These are phyloP conservation scores for Xylaria acuta DNA, from an alignment of 495 filamentous ascomycete species.

Conservation along the genomic window DNA sequence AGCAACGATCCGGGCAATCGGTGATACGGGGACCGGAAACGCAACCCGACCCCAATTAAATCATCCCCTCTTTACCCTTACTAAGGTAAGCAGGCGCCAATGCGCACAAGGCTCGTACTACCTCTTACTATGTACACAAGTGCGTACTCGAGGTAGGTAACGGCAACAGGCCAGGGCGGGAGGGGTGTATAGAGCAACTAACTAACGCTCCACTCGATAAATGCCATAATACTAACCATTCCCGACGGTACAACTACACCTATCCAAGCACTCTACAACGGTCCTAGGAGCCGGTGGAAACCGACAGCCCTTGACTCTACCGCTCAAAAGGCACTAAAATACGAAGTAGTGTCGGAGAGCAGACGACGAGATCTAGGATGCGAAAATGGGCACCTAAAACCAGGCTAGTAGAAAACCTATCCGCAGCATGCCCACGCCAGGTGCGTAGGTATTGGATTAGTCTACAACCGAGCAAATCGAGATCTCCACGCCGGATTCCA, in stretches of 20 bases:
- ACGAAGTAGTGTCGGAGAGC: not conserved
- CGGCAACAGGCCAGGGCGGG: too few relatives aligned
- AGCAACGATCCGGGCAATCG: not conserved
- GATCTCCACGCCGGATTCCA: not conserved
- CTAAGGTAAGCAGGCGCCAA: not conserved
- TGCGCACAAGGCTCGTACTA: not conserved
- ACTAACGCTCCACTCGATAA: too few relatives aligned
- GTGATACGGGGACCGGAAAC: not conserved
- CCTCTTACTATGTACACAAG: not conserved
- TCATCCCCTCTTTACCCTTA: not conserved
- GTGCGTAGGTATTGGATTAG: not conserved
- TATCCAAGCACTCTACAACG: too few relatives aligned
- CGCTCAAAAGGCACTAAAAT: not conserved
- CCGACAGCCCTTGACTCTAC: too few relatives aligned
- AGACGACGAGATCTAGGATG: not conserved
- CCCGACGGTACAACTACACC: too few relatives aligned
- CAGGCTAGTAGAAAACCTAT: not conserved
- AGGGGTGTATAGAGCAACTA: too few relatives aligned
- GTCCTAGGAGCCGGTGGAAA: too few relatives aligned
- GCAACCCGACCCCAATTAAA: not conserved
- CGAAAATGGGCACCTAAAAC: too few relatives aligned
- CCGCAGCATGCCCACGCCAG: not conserved
- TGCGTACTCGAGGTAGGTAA: not conserved
- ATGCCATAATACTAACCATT: too few relatives aligned
- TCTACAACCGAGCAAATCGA: not conserved